Percentiles rank a stretch among this genome's conserved stretches.
phyloP scores from a whole-genome alignment of 2,329 filamentous ascomycete genomes.

The Pestalotiopsis sp. region DNA sequence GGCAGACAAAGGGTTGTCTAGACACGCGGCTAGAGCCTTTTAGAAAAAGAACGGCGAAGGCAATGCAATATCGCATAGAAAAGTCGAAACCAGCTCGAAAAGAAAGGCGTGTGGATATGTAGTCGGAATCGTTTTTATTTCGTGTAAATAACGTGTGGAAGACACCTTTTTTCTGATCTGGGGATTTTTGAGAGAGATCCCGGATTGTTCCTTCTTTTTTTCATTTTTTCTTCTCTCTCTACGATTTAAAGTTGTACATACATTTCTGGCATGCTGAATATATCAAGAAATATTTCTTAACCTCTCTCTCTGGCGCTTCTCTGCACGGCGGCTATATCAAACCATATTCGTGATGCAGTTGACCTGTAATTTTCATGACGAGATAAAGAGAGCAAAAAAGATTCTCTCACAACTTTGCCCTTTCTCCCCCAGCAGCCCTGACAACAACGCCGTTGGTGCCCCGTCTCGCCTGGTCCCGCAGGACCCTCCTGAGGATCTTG shows the following conservation, averaged over 20 bases:
- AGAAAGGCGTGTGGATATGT: not conserved
- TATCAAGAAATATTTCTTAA: not conserved
- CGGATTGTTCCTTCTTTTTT: not conserved
- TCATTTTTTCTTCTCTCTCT: not conserved
- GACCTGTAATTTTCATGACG: too few relatives aligned
- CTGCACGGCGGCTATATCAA: too few relatives aligned
- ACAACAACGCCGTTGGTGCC: conserved; percentile 25
- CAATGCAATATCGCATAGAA: not conserved
- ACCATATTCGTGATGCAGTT: too few relatives aligned
- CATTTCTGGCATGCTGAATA: not conserved
- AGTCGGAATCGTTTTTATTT: not conserved
- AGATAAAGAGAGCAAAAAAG: not conserved
- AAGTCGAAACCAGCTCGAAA: not conserved
- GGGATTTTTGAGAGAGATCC: not conserved
- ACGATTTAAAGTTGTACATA: conserved; percentile 2
- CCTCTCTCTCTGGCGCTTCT: not conserved
- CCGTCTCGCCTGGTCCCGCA: conserved; percentile 44
- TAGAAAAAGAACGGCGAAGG: not conserved
- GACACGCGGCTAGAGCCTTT: too few relatives aligned
- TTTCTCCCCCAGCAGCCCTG: conserved; percentile 13
- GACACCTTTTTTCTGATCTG: not conserved
- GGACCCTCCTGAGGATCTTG: conserved; percentile 60
- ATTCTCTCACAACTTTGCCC: not conserved
- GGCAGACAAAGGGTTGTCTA: too few relatives aligned
- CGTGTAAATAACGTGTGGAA: not conserved